A percentile compares a stretch with the other conserved stretches of the same genome.
Evolutionary conservation across 441 rosid species (phyloP).

Genomic region (Raphanus hybrid): DNA sequence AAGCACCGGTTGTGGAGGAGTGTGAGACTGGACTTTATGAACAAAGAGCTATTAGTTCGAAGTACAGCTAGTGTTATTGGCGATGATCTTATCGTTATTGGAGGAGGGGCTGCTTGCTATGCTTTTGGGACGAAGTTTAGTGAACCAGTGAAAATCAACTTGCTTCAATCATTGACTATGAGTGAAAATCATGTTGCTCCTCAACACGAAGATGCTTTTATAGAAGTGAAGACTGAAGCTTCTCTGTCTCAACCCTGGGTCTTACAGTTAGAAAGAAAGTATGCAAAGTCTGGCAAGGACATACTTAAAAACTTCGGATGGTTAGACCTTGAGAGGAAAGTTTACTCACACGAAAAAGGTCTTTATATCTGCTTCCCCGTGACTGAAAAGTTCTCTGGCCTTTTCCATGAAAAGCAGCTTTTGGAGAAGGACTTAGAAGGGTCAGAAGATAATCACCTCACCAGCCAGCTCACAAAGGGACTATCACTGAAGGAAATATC

Average conservation of each 20-base stretch:
- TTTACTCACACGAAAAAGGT: constrained; percentile 56
- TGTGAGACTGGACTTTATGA: constrained; percentile 61
- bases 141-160: constrained; percentile 72
- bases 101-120: constrained; percentile 98
- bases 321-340: constrained; percentile 88
- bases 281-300: constrained; percentile 86
- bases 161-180: constrained; percentile 53
- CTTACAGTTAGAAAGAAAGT: constrained; percentile 63
- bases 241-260: constrained; percentile 42
- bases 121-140: constrained; percentile 97
- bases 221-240: constrained; percentile 39
- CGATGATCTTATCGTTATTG: constrained; percentile 77
- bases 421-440: constrained; percentile 42
- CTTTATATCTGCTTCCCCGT: constrained; percentile 79
- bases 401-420: constrained; percentile 50
- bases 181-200: constrained; percentile 42
- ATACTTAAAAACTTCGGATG: constrained; percentile 82
- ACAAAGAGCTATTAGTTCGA: constrained; percentile 79
- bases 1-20: constrained; percentile 62
- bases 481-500: constrained; percentile 51
- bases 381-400: constrained; percentile 60
- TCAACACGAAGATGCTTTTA: constrained; percentile 37
- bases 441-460: constrained; percentile 34
- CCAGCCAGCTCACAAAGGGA: constrained; percentile 42
- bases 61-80: constrained; percentile 70